Conservation (phyloP, 148 eudicot species). For the Nyssa sinensis region DNA sequence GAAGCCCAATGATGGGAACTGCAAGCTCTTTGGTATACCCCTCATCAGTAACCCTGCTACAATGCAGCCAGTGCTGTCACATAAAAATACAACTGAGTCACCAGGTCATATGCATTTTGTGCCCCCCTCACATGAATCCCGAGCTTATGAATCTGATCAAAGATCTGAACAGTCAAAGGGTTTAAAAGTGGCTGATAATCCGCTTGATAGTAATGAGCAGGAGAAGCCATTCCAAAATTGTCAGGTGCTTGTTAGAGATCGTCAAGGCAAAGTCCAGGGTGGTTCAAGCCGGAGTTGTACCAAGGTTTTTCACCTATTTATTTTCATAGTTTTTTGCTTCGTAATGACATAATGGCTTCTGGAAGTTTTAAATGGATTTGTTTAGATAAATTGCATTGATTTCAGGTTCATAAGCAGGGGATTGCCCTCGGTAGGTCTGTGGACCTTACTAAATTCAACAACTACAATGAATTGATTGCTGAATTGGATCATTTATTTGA, state of each 20-base stretch:
- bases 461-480: conserved; percentile 71
- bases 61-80: conserved; percentile 28
- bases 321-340: background rate
- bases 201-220: conserved; percentile 40
- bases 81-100: conserved; percentile 30
- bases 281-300: conserved; percentile 88
- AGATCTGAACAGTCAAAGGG: conserved; percentile 50
- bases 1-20: conserved; percentile 65
- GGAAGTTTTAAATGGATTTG: background rate
- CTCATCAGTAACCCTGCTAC: conserved; percentile 44
- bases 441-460: conserved; percentile 79
- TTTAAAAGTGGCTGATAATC: conserved; percentile 37
- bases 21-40: conserved; percentile 83
- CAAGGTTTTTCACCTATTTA: conserved; percentile 45
- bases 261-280: conserved; percentile 52
- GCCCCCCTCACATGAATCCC: conserved; percentile 31
- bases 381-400: background rate
- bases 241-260: conserved; percentile 32
- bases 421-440: conserved; percentile 92
- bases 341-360: background rate
- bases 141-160: conserved; percentile 41
- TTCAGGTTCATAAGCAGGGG: conserved; percentile 96
- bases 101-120: conserved; percentile 27
- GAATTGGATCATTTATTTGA: conserved; percentile 84
- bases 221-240: conserved; percentile 42